Evolutionary conservation across 495 filamentous ascomycete genomes (phyloP), one percentile per base, ranked within the genome.

Genomic region (Aspergillus campestris): DNA sequence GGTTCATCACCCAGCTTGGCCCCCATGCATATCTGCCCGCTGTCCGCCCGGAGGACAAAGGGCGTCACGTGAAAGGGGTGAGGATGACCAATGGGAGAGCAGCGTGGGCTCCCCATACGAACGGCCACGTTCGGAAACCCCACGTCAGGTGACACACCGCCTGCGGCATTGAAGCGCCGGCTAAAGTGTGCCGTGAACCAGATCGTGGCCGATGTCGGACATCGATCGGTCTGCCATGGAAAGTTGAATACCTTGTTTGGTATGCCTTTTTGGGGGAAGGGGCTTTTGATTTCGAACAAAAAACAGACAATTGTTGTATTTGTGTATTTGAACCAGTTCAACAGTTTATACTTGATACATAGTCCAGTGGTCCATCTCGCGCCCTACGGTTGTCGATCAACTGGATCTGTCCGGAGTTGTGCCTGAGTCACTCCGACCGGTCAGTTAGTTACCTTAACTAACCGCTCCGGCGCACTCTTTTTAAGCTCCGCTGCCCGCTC

Each of bases 351-450:
- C 30, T 31, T 42, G 31, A 42, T 24, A 24, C 18, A 24, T 24
- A 24, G 18, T 24, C 13, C 7, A 49, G 34, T 44, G 41, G 35
- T 11, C 6, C 34, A 36, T 38, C 13, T 28, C 42, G 18, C 27
- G 32, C 38, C 44, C 31, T 33, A 13, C 34, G 28, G 34, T 31
- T 43, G 44, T 49, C 47, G 11, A 29, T 34, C 18, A 24, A 24
- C 18, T 24, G 18, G 42, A 36, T 24, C 31, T 27, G 12, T 47
- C 29, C 51, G 63, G 65, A 69, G 61, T 66, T 65, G 50, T 52
- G 34, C 13, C 48, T 40, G 45, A 38, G 50, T 24, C 18, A 24
- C 18, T 1, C 18, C 18, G 56, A 65, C 61, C 63, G 65, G 38
- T 18, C 42, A 48, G 44, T 46, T 52, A 49, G 42, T 57, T 46